Conservation (phyloP, 495 filamentous ascomycete genomes). For the Oidiodendron maius region DNA sequence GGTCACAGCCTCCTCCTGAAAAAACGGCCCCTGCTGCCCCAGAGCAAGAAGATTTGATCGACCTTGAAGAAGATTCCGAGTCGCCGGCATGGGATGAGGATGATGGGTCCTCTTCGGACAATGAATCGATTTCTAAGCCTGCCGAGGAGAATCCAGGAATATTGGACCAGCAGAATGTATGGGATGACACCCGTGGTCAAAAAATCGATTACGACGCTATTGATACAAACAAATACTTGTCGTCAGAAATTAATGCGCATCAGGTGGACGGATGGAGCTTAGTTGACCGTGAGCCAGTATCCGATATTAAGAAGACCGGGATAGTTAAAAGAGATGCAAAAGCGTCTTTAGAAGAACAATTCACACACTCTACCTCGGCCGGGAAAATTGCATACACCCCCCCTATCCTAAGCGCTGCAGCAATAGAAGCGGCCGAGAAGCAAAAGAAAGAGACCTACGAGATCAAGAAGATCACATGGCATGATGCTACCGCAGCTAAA, state of each 20-base stretch:
- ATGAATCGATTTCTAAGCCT: conserved; percentile 18
- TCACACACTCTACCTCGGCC: conserved; percentile 38
- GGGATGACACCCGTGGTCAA: conserved; percentile 33
- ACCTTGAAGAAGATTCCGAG: conserved; percentile 30
- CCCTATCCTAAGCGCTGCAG: conserved; percentile 32
- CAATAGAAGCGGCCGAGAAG: neutral
- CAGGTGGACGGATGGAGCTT: conserved; percentile 41
- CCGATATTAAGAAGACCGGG: conserved; percentile 14
- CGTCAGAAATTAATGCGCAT: conserved; percentile 18
- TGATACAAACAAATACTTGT: conserved; percentile 12
- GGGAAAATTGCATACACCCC: conserved; percentile 21
- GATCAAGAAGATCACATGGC: conserved; percentile 65
- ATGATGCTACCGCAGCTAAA: conserved; percentile 33
- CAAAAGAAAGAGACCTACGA: conserved; percentile 56
- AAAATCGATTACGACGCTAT: conserved; percentile 26
- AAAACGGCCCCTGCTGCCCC: conserved; percentile 12
- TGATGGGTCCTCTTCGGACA: conserved; percentile 8
- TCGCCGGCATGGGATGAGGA: conserved; percentile 32
- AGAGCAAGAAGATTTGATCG: neutral
- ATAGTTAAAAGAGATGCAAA: conserved; percentile 8
- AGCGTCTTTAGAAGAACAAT: conserved; percentile 20
- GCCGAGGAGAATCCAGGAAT: conserved; percentile 21
- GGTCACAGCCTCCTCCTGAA: conserved; percentile 13
- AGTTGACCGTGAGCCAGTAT: conserved; percentile 33
- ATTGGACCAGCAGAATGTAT: conserved; percentile 33